A percentile compares a stretch with the other conserved stretches of the same genome.
Conservation (phyloP, 2,329 filamentous ascomycete genomes). For the Aspergillus hortae region DNA sequence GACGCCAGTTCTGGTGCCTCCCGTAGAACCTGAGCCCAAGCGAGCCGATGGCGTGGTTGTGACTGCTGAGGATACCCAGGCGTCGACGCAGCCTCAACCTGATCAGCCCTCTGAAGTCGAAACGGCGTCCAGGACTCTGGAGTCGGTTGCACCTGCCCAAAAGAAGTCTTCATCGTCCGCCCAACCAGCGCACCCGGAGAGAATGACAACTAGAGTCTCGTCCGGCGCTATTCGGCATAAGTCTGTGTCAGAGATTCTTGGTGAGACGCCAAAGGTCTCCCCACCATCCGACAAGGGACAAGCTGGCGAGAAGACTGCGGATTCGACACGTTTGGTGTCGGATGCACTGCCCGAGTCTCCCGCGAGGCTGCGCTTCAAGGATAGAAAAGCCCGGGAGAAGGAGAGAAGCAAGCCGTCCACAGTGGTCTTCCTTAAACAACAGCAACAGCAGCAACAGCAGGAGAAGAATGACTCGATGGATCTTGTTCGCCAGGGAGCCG, state of each 20-base stretch:
- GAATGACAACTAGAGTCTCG: constrained; percentile 66
- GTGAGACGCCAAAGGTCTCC: constrained; percentile 50
- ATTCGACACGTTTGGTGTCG: constrained; percentile 22
- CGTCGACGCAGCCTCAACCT: constrained; percentile 11
- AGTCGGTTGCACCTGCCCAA: constrained; percentile 4
- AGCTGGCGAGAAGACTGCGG: constrained; percentile 23
- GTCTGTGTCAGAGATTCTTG: constrained; percentile 69
- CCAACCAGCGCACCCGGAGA: constrained; percentile 41
- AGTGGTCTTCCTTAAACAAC: constrained; percentile 73
- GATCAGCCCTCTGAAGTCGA: constrained; percentile 14
- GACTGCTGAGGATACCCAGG: constrained; percentile 11
- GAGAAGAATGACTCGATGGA: constrained; percentile 45
- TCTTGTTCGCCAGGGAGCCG: constrained; percentile 43
- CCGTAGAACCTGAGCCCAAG: constrained; percentile 10
- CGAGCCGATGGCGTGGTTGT: constrained; percentile 10
- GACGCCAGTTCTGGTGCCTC: constrained; percentile 11
- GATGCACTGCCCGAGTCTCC: constrained; percentile 26
- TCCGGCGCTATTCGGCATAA: constrained; percentile 69
- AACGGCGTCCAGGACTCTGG: constrained; percentile 8
- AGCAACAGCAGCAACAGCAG: constrained; percentile 43
- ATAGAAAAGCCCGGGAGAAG: constrained; percentile 57
- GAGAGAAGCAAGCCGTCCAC: constrained; percentile 63
- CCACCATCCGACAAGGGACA: constrained; percentile 34
- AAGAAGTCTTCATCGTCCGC: constrained; percentile 24
- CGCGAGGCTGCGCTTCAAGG: constrained; percentile 42